phyloP scores from a whole-genome alignment of 202 grass and related monocot species.

The Saccharum hybrid region DNA sequence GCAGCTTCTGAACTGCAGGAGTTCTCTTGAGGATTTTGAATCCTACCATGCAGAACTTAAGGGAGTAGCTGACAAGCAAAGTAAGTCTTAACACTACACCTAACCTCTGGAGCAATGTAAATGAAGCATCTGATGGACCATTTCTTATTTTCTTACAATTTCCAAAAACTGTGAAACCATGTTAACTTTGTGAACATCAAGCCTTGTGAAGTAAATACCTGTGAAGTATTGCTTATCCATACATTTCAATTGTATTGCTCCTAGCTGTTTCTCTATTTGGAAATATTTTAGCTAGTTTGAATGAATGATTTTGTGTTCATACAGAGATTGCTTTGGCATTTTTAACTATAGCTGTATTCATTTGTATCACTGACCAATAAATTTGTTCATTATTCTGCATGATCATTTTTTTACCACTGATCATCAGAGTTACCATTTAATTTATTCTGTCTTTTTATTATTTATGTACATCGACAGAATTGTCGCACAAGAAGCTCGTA shows the following conservation, averaged over 20 bases:
- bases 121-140: background rate
- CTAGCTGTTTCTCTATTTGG: background rate
- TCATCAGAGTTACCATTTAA: slow-evolving; percentile 24
- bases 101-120: background rate
- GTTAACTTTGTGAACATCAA: background rate
- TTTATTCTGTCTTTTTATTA: slow-evolving; percentile 3
- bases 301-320: background rate
- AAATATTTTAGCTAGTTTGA: background rate
- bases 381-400: slow-evolving; percentile 10
- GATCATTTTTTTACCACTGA: slow-evolving; percentile 6
- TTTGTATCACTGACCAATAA: slow-evolving; percentile 4
- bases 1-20: slow-evolving; percentile 69
- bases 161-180: background rate
- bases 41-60: slow-evolving; percentile 81
- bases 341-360: background rate
- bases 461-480: slow-evolving; percentile 55
- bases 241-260: slow-evolving; percentile 7
- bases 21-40: slow-evolving; percentile 72
- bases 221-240: background rate
- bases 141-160: slow-evolving; percentile 1
- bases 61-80: slow-evolving; percentile 41
- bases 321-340: background rate
- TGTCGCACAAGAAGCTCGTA: slow-evolving; percentile 76
- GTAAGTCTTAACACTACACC: background rate
- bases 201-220: background rate